Percentiles rank a stretch among this genome's conserved stretches.
Evolutionary conservation across 768 basidiomycete species (phyloP).

Genomic region (Lactarius sanguifluus): DNA sequence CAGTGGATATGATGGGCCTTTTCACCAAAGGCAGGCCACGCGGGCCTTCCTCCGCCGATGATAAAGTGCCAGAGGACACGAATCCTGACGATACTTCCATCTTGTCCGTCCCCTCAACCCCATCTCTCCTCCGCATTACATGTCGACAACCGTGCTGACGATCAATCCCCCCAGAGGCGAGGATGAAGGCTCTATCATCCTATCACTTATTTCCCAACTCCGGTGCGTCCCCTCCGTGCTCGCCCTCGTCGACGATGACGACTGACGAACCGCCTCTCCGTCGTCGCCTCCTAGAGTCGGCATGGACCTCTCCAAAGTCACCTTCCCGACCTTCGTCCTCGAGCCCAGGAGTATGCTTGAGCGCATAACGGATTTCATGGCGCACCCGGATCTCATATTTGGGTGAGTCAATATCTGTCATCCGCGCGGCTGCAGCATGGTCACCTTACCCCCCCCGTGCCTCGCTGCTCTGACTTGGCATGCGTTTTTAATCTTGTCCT

Average conservation of each 20-base stretch:
- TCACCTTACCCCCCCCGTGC: background rate
- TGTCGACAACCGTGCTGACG: constrained; percentile 37
- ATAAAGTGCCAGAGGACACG: constrained; percentile 75
- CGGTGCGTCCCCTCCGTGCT: constrained; percentile 47
- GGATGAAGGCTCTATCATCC: constrained; percentile 88
- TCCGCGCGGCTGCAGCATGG: constrained; percentile 10
- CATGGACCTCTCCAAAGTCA: constrained; percentile 95
- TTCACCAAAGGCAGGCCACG: constrained; percentile 69
- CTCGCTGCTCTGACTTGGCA: background rate
- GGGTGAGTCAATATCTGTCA: constrained; percentile 56
- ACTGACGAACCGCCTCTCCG: background rate
- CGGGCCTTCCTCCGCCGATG: constrained; percentile 56
- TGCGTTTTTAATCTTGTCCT: constrained; percentile 1
- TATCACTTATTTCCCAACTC: constrained; percentile 85
- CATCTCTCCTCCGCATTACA: constrained; percentile 17
- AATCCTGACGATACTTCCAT: constrained; percentile 90
- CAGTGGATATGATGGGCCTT: constrained; percentile 67
- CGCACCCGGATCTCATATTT: constrained; percentile 96
- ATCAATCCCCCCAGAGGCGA: constrained; percentile 63
- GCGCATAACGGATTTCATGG: constrained; percentile 99
- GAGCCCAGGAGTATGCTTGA: constrained; percentile 98
- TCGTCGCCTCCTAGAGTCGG: constrained; percentile 60
- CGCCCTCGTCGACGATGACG: background rate
- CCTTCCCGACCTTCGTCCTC: constrained; percentile 91
- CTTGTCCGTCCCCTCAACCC: constrained; percentile 55